Evolutionary conservation across 1,139 yeast species (phyloP), one percentile per base, ranked within the genome.

Genomic region (Pichia sp.): DNA sequence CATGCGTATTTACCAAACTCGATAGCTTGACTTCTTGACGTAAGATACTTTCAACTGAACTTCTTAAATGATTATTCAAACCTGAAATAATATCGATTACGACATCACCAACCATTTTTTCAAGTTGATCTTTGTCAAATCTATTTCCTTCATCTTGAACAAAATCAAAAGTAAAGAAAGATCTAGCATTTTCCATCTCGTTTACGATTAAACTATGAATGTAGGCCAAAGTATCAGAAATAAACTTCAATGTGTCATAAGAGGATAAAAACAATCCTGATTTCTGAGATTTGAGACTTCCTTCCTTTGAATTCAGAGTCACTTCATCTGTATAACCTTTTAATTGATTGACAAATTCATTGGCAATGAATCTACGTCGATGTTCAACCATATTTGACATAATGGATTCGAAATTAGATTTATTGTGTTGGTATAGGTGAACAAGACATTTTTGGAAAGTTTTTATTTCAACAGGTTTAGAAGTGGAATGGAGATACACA

Each of bases 151-250:
- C 47, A 11, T n/a, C 18, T 9, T 40, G 34, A 11, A 30, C 26
- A 22, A 50, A 56, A 23, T 58, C 61, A 35, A 68, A 64, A 34
- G 69, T 69, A 45, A 81, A 71, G 41, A 81, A 55, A 10, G 72
- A 71, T 7, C 72, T 71, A 14, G 91, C 71, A 28, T 82, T 71
- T 56, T 93, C 98, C 30, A 78, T 71, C 59, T 93, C 98, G 59
- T 85, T 84, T 5, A 88, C 95, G 28, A 89, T 79, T n/a, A 86
- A 72, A 0, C 93, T 76, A 56, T 93, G 97, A 12, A 89, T 72
- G 65, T 85, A 84, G 1, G 98, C 98, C 35, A 91, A 64, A 25
- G 91, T 71, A 58, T 88, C 97, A 22, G 97, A 95, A 17, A 85
- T 71, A 52, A 79, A 88, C 44, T 95, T 68, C 17, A 78, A 67